Evolutionary conservation across 2,329 filamentous ascomycete species (phyloP).

Genomic region (Epichloe gansuensis): DNA sequence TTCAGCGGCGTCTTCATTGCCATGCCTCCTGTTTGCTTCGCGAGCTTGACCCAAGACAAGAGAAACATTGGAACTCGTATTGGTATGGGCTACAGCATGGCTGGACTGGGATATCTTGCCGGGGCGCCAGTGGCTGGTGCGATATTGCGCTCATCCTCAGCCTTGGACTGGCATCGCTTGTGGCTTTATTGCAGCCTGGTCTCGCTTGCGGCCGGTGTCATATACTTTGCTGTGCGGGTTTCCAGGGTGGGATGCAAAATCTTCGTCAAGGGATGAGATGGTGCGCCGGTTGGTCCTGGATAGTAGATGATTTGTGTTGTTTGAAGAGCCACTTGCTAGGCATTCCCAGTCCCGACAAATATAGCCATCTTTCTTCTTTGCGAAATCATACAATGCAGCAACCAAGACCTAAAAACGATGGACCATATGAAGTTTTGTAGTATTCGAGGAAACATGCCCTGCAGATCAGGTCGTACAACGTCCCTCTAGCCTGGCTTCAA

Average conservation of each 20-base stretch:
- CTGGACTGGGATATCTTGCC: slow-evolving; percentile 19
- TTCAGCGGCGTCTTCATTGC: slow-evolving; percentile 31
- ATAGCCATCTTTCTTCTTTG: too few relatives aligned
- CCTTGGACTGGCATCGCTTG: background rate
- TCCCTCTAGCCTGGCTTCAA: too few relatives aligned
- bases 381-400: too few relatives aligned
- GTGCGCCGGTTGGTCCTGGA: too few relatives aligned
- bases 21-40: slow-evolving; percentile 27
- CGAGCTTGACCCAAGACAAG: slow-evolving; percentile 26
- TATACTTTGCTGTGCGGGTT: background rate
- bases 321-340: too few relatives aligned
- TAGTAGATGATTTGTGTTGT: too few relatives aligned
- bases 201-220: background rate
- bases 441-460: too few relatives aligned
- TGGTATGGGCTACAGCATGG: slow-evolving; percentile 24
- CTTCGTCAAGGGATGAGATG: background rate
- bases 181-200: background rate
- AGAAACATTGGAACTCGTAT: slow-evolving; percentile 29
- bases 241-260: background rate
- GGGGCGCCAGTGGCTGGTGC: slow-evolving; percentile 24
- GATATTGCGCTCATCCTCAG: slow-evolving; percentile 13
- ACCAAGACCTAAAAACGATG: too few relatives aligned
- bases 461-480: too few relatives aligned
- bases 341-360: too few relatives aligned
- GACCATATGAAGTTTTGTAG: too few relatives aligned